These are phyloP conservation scores for Cyathus striatus DNA, from an alignment of 768 basidiomycete genomes.

Conservation along the genomic window DNA sequence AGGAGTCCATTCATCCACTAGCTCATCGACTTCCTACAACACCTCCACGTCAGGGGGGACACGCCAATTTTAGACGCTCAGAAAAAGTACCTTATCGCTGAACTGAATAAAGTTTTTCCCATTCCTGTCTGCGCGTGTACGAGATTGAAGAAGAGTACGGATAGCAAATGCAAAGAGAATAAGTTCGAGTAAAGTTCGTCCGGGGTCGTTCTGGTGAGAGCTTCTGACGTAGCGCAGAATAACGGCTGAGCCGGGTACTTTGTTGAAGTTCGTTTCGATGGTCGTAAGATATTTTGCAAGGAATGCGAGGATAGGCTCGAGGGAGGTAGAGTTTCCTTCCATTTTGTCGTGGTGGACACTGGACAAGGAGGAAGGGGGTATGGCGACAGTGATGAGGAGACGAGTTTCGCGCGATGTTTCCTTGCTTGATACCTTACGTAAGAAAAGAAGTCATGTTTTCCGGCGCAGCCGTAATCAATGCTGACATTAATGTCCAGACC, in stretches of 20 bases:
- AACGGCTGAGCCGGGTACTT: conserved; percentile 77
- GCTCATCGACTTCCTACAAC: conserved; percentile 92
- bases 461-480: no score
- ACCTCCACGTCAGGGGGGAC: not conserved
- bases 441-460: no score
- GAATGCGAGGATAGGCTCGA: conserved; percentile 56
- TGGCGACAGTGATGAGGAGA: not conserved
- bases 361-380: not conserved
- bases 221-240: conserved; percentile 89
- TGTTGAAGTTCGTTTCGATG: conserved; percentile 64
- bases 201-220: conserved; percentile 95
- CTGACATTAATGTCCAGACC: no score
- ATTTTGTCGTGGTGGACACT: conserved; percentile 10
- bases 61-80: not conserved
- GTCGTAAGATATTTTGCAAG: conserved; percentile 57
- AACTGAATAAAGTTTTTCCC: conserved; percentile 90
- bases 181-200: conserved; percentile 84
- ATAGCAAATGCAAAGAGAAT: conserved; percentile 86
- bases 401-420: no score
- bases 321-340: conserved; percentile 26
- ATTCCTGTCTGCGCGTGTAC: conserved; percentile 80
- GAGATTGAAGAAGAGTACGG: conserved; percentile 82
- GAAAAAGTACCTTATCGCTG: conserved; percentile 70
- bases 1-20: conserved; percentile 93
- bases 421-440: no score